Evolutionary conservation across 192 early-diverging fungal species (phyloP).

Genomic region (Entomortierella parvispora): DNA sequence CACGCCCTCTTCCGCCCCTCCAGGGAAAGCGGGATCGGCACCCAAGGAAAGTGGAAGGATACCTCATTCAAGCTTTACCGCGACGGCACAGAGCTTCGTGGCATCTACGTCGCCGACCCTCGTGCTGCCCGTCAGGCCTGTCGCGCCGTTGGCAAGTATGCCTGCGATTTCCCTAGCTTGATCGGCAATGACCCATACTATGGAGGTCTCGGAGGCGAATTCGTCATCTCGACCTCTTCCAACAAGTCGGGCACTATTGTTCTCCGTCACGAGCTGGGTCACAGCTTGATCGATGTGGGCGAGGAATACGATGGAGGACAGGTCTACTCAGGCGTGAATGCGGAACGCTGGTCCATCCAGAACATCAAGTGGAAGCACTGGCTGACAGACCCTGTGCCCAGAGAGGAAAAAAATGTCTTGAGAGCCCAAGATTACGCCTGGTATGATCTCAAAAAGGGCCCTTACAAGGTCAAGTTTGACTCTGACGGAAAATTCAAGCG

Average conservation of each 20-base stretch:
- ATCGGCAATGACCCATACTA: conserved; percentile 69
- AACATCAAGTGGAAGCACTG: conserved; percentile 68
- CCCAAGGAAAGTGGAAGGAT: conserved; percentile 58
- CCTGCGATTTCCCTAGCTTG: conserved; percentile 69
- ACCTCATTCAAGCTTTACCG: conserved; percentile 70
- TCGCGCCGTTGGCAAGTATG: conserved; percentile 56
- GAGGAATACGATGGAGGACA: conserved; percentile 49
- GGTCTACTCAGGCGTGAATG: conserved; percentile 63
- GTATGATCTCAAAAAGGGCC: conserved; percentile 69
- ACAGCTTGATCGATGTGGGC: conserved; percentile 45
- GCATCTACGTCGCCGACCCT: conserved; percentile 65
- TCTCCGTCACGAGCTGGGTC: conserved; percentile 65
- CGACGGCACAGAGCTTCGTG: conserved; percentile 71
- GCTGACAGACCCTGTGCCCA: conserved; percentile 54
- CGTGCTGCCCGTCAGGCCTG: conserved; percentile 59
- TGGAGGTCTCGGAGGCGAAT: conserved; percentile 72
- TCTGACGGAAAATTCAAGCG: conserved; percentile 61
- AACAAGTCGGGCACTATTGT: conserved; percentile 66
- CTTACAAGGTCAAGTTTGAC: conserved; percentile 59
- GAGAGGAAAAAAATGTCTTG: conserved; percentile 54
- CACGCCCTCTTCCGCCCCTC: conserved; percentile 63
- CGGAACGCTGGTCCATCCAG: conserved; percentile 54
- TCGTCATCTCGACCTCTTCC: conserved; percentile 67
- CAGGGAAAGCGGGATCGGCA: conserved; percentile 64
- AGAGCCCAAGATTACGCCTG: conserved; percentile 65